phyloP scores from a whole-genome alignment of 2,329 filamentous ascomycete species.

The Cryphonectria japonica region DNA sequence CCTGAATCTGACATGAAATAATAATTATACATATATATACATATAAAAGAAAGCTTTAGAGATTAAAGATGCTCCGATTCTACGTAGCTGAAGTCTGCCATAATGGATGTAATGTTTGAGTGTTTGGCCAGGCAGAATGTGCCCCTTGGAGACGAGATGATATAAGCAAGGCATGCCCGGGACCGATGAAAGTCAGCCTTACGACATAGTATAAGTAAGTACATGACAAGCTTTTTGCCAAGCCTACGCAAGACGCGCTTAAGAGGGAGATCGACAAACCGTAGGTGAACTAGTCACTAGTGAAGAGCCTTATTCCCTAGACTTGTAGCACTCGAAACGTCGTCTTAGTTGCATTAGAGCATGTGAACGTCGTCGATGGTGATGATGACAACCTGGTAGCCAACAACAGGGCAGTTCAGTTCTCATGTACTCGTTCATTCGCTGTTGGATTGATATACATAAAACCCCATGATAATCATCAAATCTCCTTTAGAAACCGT shows the following conservation, averaged over 20 bases:
- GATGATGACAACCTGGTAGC: neutral
- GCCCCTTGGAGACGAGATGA: neutral
- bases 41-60: neutral
- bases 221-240: neutral
- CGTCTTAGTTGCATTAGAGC: neutral
- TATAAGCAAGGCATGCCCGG: neutral
- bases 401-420: neutral
- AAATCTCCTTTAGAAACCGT: neutral
- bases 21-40: too few relatives aligned
- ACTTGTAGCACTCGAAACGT: neutral
- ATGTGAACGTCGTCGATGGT: neutral
- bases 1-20: neutral
- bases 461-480: neutral
- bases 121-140: neutral
- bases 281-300: neutral
- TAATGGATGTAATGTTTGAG: neutral
- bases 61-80: neutral
- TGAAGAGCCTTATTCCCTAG: neutral
- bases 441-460: neutral
- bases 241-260: neutral
- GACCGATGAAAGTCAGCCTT: neutral
- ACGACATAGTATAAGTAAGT: neutral
- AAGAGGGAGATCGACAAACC: constrained; percentile 1
- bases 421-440: neutral
- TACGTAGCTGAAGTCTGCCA: neutral